Evolutionary conservation across 202 grass and related monocot genomes (phyloP).

Genomic region (Hordeum pubiflorum): DNA sequence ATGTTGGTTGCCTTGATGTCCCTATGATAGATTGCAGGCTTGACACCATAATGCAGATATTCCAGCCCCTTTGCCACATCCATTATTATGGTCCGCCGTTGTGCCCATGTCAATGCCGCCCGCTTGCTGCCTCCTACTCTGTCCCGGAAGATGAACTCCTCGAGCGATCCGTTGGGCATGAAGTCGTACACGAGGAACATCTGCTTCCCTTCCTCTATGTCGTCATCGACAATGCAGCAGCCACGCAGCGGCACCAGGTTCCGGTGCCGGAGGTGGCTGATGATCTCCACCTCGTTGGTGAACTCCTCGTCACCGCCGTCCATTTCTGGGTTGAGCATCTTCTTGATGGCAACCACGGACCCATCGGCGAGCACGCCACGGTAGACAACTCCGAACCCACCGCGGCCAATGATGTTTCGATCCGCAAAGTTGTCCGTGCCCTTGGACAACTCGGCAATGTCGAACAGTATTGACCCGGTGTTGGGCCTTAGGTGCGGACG

Average conservation of each 20-base stretch:
- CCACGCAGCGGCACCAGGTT: constrained; percentile 77
- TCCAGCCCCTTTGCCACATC: constrained; percentile 74
- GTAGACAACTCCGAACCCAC: constrained; percentile 85
- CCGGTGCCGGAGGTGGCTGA: constrained; percentile 82
- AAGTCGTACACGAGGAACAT: constrained; percentile 81
- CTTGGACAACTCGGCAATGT: constrained; percentile 63
- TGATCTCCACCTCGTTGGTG: constrained; percentile 90
- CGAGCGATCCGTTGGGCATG: constrained; percentile 80
- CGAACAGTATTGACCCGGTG: constrained; percentile 65
- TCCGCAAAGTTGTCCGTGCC: constrained; percentile 60
- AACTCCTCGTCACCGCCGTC: constrained; percentile 80
- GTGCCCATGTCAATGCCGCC: constrained; percentile 51
- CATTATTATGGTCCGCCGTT: constrained; percentile 72
- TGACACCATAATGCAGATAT: constrained; percentile 85
- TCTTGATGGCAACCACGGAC: constrained; percentile 69
- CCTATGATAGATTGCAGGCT: constrained; percentile 83
- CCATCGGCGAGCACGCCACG: constrained; percentile 63
- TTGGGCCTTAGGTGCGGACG: constrained; percentile 69
- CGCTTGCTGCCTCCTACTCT: not conserved
- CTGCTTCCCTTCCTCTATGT: constrained; percentile 72
- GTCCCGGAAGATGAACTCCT: constrained; percentile 64
- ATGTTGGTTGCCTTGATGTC: constrained; percentile 97
- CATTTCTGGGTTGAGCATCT: constrained; percentile 66
- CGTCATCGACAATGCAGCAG: constrained; percentile 85
- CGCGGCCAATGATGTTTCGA: constrained; percentile 70